phyloP scores from a whole-genome alignment of 176 grass and related monocot species.

The Pharus latifolius region DNA sequence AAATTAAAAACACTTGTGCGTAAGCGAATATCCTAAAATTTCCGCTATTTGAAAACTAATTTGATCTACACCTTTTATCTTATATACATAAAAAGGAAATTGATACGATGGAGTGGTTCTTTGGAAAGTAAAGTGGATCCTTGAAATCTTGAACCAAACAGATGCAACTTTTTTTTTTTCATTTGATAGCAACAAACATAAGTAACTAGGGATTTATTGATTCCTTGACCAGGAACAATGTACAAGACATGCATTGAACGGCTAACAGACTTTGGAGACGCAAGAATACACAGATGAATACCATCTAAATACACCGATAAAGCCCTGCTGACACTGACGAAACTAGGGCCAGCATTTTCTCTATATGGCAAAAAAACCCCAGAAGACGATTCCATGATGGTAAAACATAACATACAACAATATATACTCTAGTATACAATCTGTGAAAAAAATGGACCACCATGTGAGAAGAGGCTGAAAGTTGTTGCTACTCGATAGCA shows the following conservation, averaged over 20 bases:
- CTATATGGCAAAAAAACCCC: neutral
- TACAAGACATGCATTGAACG: neutral
- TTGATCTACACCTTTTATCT: too few relatives aligned
- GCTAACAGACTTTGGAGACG: neutral
- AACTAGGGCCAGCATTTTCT: neutral
- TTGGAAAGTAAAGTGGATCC: too few relatives aligned
- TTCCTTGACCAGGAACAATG: neutral
- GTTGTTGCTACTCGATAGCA: conserved; percentile 4
- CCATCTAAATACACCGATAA: neutral
- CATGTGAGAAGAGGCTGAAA: neutral
- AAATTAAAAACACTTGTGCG: too few relatives aligned
- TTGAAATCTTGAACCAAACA: too few relatives aligned
- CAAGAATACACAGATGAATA: conserved; percentile 11
- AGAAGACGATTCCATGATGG: neutral
- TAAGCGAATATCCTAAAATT: too few relatives aligned
- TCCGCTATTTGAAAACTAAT: too few relatives aligned
- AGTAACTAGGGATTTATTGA: neutral
- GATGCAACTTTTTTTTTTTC: too few relatives aligned
- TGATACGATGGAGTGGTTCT: too few relatives aligned
- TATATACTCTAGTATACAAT: conserved; percentile 11
- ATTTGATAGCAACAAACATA: too few relatives aligned
- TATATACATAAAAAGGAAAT: too few relatives aligned
- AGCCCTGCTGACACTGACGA: neutral
- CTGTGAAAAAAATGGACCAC: conserved; percentile 3
- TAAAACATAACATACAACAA: neutral